Base-by-base conservation (phyloP, 805 yeast genomes). In the Spathaspora gorwiae region DNA sequence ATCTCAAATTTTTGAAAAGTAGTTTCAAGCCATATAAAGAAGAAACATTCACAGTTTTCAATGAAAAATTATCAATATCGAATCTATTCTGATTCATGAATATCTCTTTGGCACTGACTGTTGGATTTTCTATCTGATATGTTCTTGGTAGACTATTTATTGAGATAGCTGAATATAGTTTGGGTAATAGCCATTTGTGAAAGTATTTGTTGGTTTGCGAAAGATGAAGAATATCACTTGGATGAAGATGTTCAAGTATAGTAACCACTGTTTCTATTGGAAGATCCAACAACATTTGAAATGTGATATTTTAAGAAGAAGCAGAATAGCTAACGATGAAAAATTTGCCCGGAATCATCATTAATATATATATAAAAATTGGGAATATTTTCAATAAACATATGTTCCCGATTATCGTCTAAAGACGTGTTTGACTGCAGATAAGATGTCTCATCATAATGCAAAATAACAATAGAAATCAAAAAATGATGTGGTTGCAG, bases 221-320 rank as follows among this genome's bases (percentile, higher is more conserved):
- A 13, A 60, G 33, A 15, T 44, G 48, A 5, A 56, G 41, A 10
- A 55, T 36, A 12, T 55, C 56, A 26, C 42, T 26, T 39, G 53
- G 58, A 30, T 41, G 36, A 24, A 59, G 47, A 6, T 47, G 32
- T 9, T 40, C 15, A 5, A 50, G 15, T 14, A 61, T 47, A 9
- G 39, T 19, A 10, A 47, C 50, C 26, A 58, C 39, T 10, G 60
- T 36, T 42, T 60, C 66, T 15, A 39, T 7, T 6, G 65, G 65
- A 29, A 61, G 40, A 10, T 38, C 38, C 13, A 46, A 42, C 8
- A 59, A 24, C 61, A 56, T 59, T 31, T 29, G 9, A 24, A 24
- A 5, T 3, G 3, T 5, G 32, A 29, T 29, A 29, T 29, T 11
- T 11, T 11, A 11, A 29, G 6, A 29, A 29, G 12, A 29, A 9